Evolutionary conservation across 2,329 filamentous ascomycete species (phyloP).

Genomic region (Blastomyces parvus): DNA sequence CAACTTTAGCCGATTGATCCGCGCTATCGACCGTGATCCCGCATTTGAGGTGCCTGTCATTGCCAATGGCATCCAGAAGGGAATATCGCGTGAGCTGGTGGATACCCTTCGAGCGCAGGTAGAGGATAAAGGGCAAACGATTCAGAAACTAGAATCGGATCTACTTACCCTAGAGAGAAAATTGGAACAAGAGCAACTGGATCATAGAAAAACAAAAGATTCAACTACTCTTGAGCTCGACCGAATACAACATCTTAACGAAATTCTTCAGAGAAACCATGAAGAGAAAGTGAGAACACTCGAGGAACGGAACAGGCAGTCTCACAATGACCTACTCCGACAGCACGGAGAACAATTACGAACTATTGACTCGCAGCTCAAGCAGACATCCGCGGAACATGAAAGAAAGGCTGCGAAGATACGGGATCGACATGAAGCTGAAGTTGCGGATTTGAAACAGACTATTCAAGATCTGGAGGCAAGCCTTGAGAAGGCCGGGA

Average conservation of each 20-base stretch:
- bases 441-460: constrained; percentile 53
- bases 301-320: constrained; percentile 40
- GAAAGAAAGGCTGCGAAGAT: constrained; percentile 32
- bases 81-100: constrained; percentile 86
- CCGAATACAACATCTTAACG: constrained; percentile 57
- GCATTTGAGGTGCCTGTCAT: constrained; percentile 75
- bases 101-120: constrained; percentile 72
- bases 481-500: constrained; percentile 44
- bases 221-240: constrained; percentile 45
- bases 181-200: constrained; percentile 60
- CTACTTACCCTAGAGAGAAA: constrained; percentile 46
- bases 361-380: constrained; percentile 41
- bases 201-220: constrained; percentile 59
- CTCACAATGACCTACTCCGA: constrained; percentile 34
- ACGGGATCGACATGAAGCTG: constrained; percentile 45
- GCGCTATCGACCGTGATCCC: constrained; percentile 84
- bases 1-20: constrained; percentile 75
- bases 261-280: constrained; percentile 60
- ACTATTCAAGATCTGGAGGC: constrained; percentile 51
- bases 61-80: constrained; percentile 70
- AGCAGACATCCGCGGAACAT: constrained; percentile 33
- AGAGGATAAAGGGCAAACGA: constrained; percentile 57
- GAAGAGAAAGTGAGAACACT: constrained; percentile 53
- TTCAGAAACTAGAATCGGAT: constrained; percentile 50
- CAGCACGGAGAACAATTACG: constrained; percentile 39